Evolutionary conservation across 495 filamentous ascomycete genomes (phyloP), one percentile per base, ranked within the genome.

Genomic region (Tirmania nivea): DNA sequence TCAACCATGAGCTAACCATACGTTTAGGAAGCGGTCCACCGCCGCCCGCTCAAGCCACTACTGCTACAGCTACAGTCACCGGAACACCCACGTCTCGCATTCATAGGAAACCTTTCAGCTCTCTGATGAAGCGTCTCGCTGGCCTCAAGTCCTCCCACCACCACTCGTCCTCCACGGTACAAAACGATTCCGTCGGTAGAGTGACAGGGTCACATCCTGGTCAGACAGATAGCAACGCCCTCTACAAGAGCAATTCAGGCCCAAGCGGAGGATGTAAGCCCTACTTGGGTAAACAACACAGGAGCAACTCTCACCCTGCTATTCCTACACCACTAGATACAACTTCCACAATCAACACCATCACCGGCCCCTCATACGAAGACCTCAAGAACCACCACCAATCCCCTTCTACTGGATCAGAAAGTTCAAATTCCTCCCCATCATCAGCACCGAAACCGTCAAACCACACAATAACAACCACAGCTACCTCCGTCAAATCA

Each of bases 111-210:
- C 89, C 89, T 6, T 95, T 97, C 66, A 78, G 88, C 20, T 81
- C 77, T 47, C 87, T 88, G 81, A 84, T 97, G 78, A 94, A 89
- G 73, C 86, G 88, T 56, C 76, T 97, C 31, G 79, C 86, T 34
- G 90, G 78, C 63, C 75, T 94, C 57, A 94, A 89, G 66, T 34
- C 54, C 11, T 58, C 56, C 42, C 35, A 2, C 49, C 58, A 12
- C 17, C 42, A 39, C 9, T 52, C 14, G 36, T 25, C 34, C 16
- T 34, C 52, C 5, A 17, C 56, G 16, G 48, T 56, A 10, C 56
- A 51, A 14, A 39, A 36, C 34, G 39, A 55, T 34, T 12, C 51
- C 49, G 34, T 39, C 34, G 35, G 48, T 34, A n/a, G n/a, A n/a
- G n/a, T n/a, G n/a, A n/a, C n/a, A n/a, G n/a, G n/a, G n/a, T n/a